Conservation (phyloP, 768 basidiomycete genomes). For the Chalciporus chontae region DNA sequence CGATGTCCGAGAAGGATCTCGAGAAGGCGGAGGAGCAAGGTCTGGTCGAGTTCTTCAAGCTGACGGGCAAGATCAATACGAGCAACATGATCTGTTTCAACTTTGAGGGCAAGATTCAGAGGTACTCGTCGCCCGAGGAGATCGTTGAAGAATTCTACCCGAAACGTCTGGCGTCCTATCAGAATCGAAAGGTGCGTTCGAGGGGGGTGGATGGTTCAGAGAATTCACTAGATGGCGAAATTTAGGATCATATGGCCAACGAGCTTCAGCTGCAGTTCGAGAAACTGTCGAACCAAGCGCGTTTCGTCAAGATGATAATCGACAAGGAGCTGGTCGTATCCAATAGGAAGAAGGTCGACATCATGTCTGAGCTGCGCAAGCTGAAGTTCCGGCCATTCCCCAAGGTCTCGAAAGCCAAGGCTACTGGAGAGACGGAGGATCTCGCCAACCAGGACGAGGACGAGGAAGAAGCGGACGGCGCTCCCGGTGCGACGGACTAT, state of each 20-base stretch:
- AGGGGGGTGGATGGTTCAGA: background rate
- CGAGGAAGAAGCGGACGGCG: slow-evolving; percentile 38
- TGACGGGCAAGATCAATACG: slow-evolving; percentile 79
- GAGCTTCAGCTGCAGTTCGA: slow-evolving; percentile 81
- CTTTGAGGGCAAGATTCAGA: slow-evolving; percentile 92
- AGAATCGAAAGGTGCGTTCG: slow-evolving; percentile 82
- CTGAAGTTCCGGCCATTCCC: slow-evolving; percentile 91
- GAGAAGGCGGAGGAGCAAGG: slow-evolving; percentile 89
- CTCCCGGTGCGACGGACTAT: slow-evolving; percentile 58
- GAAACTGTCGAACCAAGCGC: slow-evolving; percentile 88
- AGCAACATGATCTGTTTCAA: slow-evolving; percentile 99
- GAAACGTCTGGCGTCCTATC: slow-evolving; percentile 83
- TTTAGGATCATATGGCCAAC: slow-evolving; percentile 77
- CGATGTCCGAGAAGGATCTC: slow-evolving; percentile 75
- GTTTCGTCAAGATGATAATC: slow-evolving; percentile 96
- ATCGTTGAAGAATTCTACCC: slow-evolving; percentile 94
- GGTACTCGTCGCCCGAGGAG: slow-evolving; percentile 84
- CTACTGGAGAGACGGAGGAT: slow-evolving; percentile 61
- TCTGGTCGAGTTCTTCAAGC: slow-evolving; percentile 86
- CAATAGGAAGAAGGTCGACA: slow-evolving; percentile 84
- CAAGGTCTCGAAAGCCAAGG: slow-evolving; percentile 67
- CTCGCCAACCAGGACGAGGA: slow-evolving; percentile 51
- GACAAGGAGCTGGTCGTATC: slow-evolving; percentile 76
- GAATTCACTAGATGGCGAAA: background rate
- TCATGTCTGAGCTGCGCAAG: slow-evolving; percentile 78